phyloP scores from a whole-genome alignment of 768 basidiomycete genomes.

The Pisolithus tinctorius region DNA sequence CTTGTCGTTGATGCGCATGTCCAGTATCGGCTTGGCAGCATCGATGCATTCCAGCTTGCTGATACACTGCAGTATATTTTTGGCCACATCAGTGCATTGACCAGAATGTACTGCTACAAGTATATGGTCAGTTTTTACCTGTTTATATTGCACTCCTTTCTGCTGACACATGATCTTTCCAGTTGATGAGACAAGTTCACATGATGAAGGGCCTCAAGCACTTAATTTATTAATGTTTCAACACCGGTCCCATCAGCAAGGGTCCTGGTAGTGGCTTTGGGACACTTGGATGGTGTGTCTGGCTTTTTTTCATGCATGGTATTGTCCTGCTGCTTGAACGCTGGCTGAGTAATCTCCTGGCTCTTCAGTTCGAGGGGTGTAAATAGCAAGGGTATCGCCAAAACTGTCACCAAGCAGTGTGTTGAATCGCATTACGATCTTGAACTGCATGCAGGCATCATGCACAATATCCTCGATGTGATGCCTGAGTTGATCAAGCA shows the following conservation, averaged over 20 bases:
- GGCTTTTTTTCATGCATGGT: constrained; percentile 99
- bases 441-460: constrained; percentile 94
- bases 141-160: too few relatives aligned
- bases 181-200: too few relatives aligned
- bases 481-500: constrained; percentile 99
- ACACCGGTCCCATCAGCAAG: constrained; percentile 98
- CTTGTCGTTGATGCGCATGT: constrained; percentile 98
- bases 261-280: constrained; percentile 99
- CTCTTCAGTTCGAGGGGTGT: constrained; percentile 96
- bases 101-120: too few relatives aligned
- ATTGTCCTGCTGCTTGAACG: constrained; percentile 96
- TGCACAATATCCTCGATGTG: constrained; percentile 99
- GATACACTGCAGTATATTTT: too few relatives aligned
- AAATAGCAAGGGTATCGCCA: constrained; percentile 95
- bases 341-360: constrained; percentile 96
- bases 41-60: constrained; percentile 99
- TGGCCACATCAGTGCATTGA: too few relatives aligned
- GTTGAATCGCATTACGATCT: constrained; percentile 99
- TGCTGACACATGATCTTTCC: too few relatives aligned
- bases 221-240: constrained; percentile 99
- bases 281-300: constrained; percentile 99
- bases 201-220: too few relatives aligned
- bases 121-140: too few relatives aligned
- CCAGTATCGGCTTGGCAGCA: constrained; percentile 97
- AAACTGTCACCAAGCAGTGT: constrained; percentile 98